Base-by-base conservation (phyloP, 768 basidiomycete genomes). In the Tulasnella sp. region DNA sequence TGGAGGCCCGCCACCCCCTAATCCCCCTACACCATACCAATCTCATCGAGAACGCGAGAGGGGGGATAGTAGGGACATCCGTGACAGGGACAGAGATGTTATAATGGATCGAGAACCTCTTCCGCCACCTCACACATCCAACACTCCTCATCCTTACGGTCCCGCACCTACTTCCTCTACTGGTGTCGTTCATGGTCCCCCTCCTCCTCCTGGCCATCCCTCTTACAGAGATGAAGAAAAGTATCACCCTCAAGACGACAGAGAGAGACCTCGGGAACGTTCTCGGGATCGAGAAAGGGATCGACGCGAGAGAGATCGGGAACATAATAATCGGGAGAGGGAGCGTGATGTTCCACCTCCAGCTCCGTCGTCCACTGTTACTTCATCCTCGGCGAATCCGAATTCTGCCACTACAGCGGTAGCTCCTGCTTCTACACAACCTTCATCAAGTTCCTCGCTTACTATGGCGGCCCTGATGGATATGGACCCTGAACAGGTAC, bases 261-360 rank as follows among this genome's bases (percentile, higher is more conserved):
- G 16, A 47, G 45, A 34, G 31, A 31, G 45, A 34, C 19, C 27
- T 32, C 8, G 45, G 45, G 7, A 56, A 58, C 42, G n/a, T n/a
- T n/a, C n/a, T n/a, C 29, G 54, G 4, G 60, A 57, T 40, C 42
- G 51, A 41, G 56, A 54, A n/a, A 43, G 58, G 29, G 69, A 68
- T 7, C 63, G 63, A 50, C 65, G 64, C 16, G 69, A 59, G 25
- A 47, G 58, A 10, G 59, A 58, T 20, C 45, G 58, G 15, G 63
- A 72, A 28, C 62, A 69, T 29, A 64, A 68, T 37, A 50, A 45
- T 29, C 29, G 53, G 32, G 59, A 60, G 40, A 46, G 53, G 31
- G 60, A 59, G 42, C 33, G 60, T 15, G 56, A 50, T n/a, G n/a
- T n/a, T n/a, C n/a, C n/a, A n/a, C n/a, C n/a, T n/a, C n/a, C n/a